Evolutionary conservation across 352 stramenopile genomes (phyloP), one percentile per base, ranked within the genome.

Genomic region (Globisporangium cystogenes): DNA sequence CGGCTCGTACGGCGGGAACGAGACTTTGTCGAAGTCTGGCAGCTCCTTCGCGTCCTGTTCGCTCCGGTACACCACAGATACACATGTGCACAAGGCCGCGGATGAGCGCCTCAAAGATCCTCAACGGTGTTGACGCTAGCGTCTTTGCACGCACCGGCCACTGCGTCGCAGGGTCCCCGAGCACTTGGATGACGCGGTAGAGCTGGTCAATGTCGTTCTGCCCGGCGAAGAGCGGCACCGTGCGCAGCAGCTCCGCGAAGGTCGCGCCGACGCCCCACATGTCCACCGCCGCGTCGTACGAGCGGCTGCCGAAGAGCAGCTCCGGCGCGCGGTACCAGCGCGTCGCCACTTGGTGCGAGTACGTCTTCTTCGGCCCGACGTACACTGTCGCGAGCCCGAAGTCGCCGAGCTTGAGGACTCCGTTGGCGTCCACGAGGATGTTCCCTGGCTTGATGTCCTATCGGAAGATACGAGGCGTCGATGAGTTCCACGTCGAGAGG

Each of bases 121-220:
- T 35, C 29, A 35, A 4, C 6, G 4, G 8, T 7, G 27, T 31
- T 7, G 27, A 31, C 29, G 12, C 29, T 35, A 12, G 1, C 29
- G 29, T n/a, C 7, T 1, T 12, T 35, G 5, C 0, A 3, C 62
- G 15, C 48, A 77, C 74, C 4, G 72, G 74, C 76, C 80, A 91
- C 31, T 76, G 65, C 33, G 60, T 62, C 43, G 79, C 72, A 0
- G 79, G 69, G 23, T 72, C 74, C 0, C 81, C 82, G 6, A 90
- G 59, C 35, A 90, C 64, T 44, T 91, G 73, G 33, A 87, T 59
- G 31, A 95, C 63, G 31, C 77, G 75, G 39, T 76, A 87, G 31
- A 95, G 71, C 59, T 95, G 81, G 54, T 93, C 81, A 36, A 93
- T 77, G 59, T 93, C 79, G 50, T 82, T 91, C 53, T 89, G 72